A percentile compares a stretch with the other conserved stretches of the same genome.
Conservation (phyloP, 305 asterid genomes). For the Fraxinus velutina region DNA sequence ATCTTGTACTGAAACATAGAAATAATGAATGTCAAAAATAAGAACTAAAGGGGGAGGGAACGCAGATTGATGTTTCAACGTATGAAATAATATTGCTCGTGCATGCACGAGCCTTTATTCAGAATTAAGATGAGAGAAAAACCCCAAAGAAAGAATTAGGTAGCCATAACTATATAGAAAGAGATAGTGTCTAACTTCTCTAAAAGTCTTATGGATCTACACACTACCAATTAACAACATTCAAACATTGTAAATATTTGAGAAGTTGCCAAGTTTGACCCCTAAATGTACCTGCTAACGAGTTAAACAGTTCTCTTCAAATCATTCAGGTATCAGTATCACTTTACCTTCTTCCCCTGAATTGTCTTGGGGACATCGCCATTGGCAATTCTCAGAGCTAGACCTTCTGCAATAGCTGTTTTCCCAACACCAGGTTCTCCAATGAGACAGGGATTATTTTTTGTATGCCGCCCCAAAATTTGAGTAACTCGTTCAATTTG, state of each 20-base stretch:
- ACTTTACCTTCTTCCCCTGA: slow-evolving; percentile 77
- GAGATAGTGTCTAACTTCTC: not conserved
- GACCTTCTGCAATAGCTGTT: slow-evolving; percentile 95
- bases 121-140: not conserved
- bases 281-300: not conserved
- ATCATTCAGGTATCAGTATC: not conserved
- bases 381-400: slow-evolving; percentile 84
- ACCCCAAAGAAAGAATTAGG: not conserved
- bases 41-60: not conserved
- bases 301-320: not conserved
- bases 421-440: slow-evolving; percentile 99
- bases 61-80: not conserved
- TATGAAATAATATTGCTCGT: not conserved
- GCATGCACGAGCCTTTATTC: not conserved
- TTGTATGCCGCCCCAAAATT: slow-evolving; percentile 86
- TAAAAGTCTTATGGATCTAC: not conserved
- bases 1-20: not conserved
- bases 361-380: slow-evolving; percentile 99
- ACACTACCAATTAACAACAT: not conserved
- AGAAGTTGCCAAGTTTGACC: not conserved
- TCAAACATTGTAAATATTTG: not conserved
- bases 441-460: slow-evolving; percentile 91
- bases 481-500: slow-evolving; percentile 94
- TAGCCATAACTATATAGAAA: not conserved
- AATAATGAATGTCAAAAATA: not conserved